A percentile compares a stretch with the other conserved stretches of the same genome.
phyloP scores from a whole-genome alignment of 164 flowering plant genomes.

The Nymphaea thermarum region DNA sequence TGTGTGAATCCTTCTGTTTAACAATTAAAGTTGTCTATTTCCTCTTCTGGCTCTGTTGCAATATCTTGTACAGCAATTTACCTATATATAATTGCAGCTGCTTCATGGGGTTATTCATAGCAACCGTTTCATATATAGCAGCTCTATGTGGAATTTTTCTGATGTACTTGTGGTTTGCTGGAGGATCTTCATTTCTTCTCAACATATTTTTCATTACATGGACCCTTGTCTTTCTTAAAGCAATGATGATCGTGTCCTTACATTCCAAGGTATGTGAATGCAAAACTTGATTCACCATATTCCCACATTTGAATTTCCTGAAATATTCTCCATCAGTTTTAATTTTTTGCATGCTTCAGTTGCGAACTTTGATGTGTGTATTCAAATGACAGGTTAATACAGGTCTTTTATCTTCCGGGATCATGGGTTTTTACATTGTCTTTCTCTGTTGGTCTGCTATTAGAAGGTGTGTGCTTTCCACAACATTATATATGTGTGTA shows the following conservation, averaged over 20 bases:
- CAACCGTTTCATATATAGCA: conserved; percentile 57
- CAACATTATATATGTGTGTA: too few relatives aligned
- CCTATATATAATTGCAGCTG: conserved; percentile 21
- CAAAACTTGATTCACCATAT: background rate
- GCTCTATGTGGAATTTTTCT: conserved; percentile 53
- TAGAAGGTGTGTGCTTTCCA: conserved; percentile 37
- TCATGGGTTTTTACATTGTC: conserved; percentile 76
- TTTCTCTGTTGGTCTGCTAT: conserved; percentile 95
- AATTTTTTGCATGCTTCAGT: background rate
- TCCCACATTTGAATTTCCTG: background rate
- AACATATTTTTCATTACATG: conserved; percentile 89
- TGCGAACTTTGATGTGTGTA: background rate
- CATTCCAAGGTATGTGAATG: conserved; percentile 55
- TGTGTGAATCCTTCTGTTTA: too few relatives aligned
- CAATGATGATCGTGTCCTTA: conserved; percentile 62
- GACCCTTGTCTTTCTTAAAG: conserved; percentile 57
- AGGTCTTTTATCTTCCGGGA: conserved; percentile 84
- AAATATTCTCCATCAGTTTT: background rate
- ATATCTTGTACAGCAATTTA: too few relatives aligned
- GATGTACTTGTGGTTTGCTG: conserved; percentile 48
- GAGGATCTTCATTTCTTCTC: conserved; percentile 35
- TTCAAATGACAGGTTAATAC: conserved; percentile 51
- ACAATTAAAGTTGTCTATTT: too few relatives aligned
- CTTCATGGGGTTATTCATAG: conserved; percentile 57
- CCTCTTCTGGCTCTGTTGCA: too few relatives aligned